phyloP scores from a whole-genome alignment of 108 stramenopile species.

The Cyclotella atomus region DNA sequence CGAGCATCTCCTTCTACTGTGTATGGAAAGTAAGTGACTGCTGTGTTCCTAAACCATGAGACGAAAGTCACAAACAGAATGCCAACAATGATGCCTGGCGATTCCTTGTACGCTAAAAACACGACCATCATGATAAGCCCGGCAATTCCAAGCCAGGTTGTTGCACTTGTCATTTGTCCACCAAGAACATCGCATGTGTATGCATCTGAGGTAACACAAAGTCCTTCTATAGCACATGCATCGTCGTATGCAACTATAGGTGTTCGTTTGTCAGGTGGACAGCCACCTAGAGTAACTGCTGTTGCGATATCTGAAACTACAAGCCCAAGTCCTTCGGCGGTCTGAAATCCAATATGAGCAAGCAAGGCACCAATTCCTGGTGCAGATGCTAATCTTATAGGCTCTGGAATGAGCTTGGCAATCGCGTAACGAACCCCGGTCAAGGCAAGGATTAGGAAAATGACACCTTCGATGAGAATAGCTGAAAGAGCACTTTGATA shows the following conservation, averaged over 20 bases:
- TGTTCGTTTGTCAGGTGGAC: conserved; percentile 52
- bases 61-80: conserved; percentile 62
- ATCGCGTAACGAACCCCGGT: conserved; percentile 57
- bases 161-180: conserved; percentile 52
- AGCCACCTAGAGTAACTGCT: conserved; percentile 72
- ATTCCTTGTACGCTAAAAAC: conserved; percentile 38
- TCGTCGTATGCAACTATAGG: conserved; percentile 61
- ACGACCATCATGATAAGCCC: conserved; percentile 60
- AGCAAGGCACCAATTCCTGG: conserved; percentile 71
- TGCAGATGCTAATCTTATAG: conserved; percentile 56
- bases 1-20: conserved; percentile 47
- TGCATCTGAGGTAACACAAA: conserved; percentile 53
- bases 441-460: conserved; percentile 61
- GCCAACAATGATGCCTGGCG: conserved; percentile 54
- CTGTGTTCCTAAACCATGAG: conserved; percentile 65
- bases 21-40: conserved; percentile 66
- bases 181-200: conserved; percentile 72
- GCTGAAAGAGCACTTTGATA: conserved; percentile 66
- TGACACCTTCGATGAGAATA: conserved; percentile 67
- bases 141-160: conserved; percentile 66
- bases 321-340: conserved; percentile 70
- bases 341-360: conserved; percentile 73
- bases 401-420: conserved; percentile 60
- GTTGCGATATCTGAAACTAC: conserved; percentile 74
- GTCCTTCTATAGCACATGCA: conserved; percentile 32